These are phyloP conservation scores for Alloascoidea hylecoeti DNA, from an alignment of 805 yeast genomes.

Conservation along the genomic window DNA sequence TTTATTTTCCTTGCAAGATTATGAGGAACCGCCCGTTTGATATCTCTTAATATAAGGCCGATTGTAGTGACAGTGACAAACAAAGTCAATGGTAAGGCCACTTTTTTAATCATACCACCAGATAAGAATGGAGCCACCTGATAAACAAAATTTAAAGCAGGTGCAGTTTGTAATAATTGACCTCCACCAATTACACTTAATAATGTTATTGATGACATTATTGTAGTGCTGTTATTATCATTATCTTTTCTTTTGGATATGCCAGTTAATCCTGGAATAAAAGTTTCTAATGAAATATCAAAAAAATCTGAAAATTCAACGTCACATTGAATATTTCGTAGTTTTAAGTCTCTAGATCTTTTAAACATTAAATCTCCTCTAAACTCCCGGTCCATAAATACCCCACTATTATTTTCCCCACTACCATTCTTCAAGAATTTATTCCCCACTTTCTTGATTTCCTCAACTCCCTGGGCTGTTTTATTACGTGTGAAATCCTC, in stretches of 20 bases:
- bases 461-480: slow-evolving; percentile 47
- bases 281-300: slow-evolving; percentile 59
- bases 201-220: slow-evolving; percentile 10
- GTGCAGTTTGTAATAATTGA: background rate
- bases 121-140: slow-evolving; percentile 4
- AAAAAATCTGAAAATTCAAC: slow-evolving; percentile 63
- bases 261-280: slow-evolving; percentile 18
- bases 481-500: slow-evolving; percentile 55
- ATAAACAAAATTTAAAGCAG: slow-evolving; percentile 2
- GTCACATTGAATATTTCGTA: slow-evolving; percentile 41
- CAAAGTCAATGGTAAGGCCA: slow-evolving; percentile 39
- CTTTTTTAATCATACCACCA: slow-evolving; percentile 20
- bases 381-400: slow-evolving; percentile 45
- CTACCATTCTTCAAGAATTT: slow-evolving; percentile 30
- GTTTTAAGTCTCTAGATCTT: slow-evolving; percentile 46
- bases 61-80: slow-evolving; percentile 37
- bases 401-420: too few species aligned
- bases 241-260: slow-evolving; percentile 5
- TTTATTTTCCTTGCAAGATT: slow-evolving; percentile 66
- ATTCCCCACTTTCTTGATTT: slow-evolving; percentile 54
- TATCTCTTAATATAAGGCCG: slow-evolving; percentile 58
- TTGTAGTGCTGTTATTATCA: slow-evolving; percentile 5
- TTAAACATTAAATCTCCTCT: slow-evolving; percentile 74
- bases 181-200: slow-evolving; percentile 9
- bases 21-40: slow-evolving; percentile 81